Base-by-base conservation (phyloP, 1,284 basidiomycete genomes). In the Gomphus bonarii region DNA sequence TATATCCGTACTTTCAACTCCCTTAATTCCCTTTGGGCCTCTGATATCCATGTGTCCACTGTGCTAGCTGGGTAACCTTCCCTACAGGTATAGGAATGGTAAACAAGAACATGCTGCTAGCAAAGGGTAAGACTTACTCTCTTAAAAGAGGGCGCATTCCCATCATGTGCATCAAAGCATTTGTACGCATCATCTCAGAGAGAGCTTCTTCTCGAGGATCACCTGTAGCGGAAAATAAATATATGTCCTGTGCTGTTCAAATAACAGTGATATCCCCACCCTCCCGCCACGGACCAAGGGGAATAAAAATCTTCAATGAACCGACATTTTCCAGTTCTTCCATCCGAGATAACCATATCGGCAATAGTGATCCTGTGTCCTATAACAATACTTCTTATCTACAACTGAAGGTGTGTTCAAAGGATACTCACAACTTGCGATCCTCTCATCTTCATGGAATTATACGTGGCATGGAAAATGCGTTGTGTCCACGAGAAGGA, bases 251-350 rank as follows among this genome's bases (percentile, higher is more conserved):
- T 43, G 3, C 20, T 22, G 42, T 20, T 20, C 12, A 16, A n/a
- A 12, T 18, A 42, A 22, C 42, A 18, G n/a, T 43, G 20, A 22
- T 48, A 16, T 3, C 11, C 65, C 50, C 52, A 68, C 69, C 61
- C 56, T 67, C 66, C 12, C 59, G 58, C 69, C 69, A 72, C 7
- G 70, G 69, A 1, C 70, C 69, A 22, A 72, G 66, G 14, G 70
- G 69, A 36, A 70, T 66, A 48, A 67, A 72, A 8, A 67, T 61
- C 46, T 69, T 69, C 59, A 68, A 62, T 66, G 67, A 69, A 3
- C 69, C 68, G 9, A 68, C 66, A 36, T 70, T 67, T 9, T 66
- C 67, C 49, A 67, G 63, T 18, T 61, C 56, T n/a, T 66, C 65
- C 28, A 68, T 67, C 9, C 63, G 59, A 36, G 66, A 57, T 8